Percentiles rank a stretch among this genome's conserved stretches.
phyloP scores from a whole-genome alignment of 2,329 filamentous ascomycete genomes.

The Pyricularia sp. region DNA sequence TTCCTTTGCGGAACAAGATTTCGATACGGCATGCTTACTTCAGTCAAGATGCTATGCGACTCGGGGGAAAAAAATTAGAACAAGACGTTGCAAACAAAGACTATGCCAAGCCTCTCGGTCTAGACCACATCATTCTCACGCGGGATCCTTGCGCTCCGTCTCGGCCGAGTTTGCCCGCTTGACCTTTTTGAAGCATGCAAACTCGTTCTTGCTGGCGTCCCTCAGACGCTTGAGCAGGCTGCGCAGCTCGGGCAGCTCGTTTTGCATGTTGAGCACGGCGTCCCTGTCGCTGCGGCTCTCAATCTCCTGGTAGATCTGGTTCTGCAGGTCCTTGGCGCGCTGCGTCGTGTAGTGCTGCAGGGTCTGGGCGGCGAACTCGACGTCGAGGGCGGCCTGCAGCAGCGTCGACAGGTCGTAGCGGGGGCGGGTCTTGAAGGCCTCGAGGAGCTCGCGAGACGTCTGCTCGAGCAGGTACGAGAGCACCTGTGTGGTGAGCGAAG shows the following conservation, averaged over 20 bases:
- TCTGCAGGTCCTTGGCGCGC: slow-evolving; percentile 66
- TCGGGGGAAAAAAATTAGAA: neutral
- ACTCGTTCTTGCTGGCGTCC: slow-evolving; percentile 72
- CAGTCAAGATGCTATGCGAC: neutral
- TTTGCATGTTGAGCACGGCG: slow-evolving; percentile 66
- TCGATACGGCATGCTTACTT: neutral
- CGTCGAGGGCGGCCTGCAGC: slow-evolving; percentile 94
- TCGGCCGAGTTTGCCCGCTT: slow-evolving; percentile 25
- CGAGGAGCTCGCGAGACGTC: slow-evolving; percentile 65
- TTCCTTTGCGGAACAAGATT: neutral
- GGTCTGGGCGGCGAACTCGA: slow-evolving; percentile 93
- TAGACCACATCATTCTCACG: neutral
- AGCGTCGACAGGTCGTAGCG: slow-evolving; percentile 67
- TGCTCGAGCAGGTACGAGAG: slow-evolving; percentile 79
- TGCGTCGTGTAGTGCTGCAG: slow-evolving; percentile 82
- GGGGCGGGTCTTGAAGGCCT: slow-evolving; percentile 56
- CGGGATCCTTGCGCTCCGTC: neutral
- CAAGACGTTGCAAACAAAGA: neutral
- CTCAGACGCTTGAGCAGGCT: slow-evolving; percentile 71
- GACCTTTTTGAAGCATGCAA: slow-evolving; percentile 67
- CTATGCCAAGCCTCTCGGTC: neutral
- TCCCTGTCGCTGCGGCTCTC: slow-evolving; percentile 83
- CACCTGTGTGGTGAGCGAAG: slow-evolving; percentile 65
- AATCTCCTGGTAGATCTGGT: slow-evolving; percentile 75
- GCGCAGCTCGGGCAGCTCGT: slow-evolving; percentile 81